phyloP scores from a whole-genome alignment of 352 stramenopile genomes.

The Vaucheria bursata region DNA sequence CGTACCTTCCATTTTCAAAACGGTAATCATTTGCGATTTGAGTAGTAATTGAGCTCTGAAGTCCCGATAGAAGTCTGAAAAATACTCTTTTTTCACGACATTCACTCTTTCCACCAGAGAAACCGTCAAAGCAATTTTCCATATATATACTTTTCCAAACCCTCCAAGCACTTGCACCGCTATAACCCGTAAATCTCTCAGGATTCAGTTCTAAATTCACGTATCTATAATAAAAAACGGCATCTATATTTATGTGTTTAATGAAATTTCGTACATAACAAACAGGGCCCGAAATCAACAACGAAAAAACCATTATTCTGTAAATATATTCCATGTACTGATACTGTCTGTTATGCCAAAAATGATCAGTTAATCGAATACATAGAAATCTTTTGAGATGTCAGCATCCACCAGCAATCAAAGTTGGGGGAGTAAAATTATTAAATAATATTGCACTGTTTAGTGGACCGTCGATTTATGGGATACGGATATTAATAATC shows the following conservation, averaged over 20 bases:
- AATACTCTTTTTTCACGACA: constrained; percentile 84
- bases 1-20: constrained; percentile 46
- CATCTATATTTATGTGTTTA: too few species aligned
- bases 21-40: constrained; percentile 78
- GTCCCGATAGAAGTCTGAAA: constrained; percentile 85
- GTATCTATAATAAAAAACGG: constrained; percentile 62
- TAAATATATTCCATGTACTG: background rate
- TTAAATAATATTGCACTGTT: too few species aligned
- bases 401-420: too few species aligned
- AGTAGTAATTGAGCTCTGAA: constrained; percentile 90
- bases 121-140: constrained; percentile 87
- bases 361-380: background rate
- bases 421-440: too few species aligned
- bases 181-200: constrained; percentile 86
- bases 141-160: constrained; percentile 93
- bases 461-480: too few species aligned
- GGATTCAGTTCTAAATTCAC: constrained; percentile 93
- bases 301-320: background rate
- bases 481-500: too few species aligned
- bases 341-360: too few species aligned
- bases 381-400: background rate
- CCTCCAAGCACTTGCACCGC: constrained; percentile 72
- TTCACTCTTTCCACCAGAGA: constrained; percentile 52
- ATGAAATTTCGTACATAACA: background rate
- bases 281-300: background rate